Evolutionary conservation across 805 yeast species (phyloP).

Genomic region (Candida yuanshanica): DNA sequence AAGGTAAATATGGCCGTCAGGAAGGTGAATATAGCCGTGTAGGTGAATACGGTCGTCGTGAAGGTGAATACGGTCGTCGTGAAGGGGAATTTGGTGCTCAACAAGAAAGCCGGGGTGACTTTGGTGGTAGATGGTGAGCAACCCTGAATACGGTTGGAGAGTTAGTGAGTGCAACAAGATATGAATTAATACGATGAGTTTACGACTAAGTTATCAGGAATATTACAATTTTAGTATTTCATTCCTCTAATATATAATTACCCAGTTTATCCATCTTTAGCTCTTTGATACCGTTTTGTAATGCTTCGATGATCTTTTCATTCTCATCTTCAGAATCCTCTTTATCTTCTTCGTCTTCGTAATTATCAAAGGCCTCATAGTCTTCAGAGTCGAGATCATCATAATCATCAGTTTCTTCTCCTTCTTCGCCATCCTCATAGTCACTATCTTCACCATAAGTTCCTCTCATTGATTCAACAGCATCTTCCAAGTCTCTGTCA

Average conservation of each 20-base stretch:
- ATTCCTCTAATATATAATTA: constrained; percentile 61
- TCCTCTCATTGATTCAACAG: constrained; percentile 61
- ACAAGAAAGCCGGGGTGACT: no score
- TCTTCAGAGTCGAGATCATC: constrained; percentile 26
- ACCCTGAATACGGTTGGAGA: no score
- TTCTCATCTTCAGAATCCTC: constrained; percentile 54
- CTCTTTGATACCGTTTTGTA: constrained; percentile 56
- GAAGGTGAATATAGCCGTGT: no score
- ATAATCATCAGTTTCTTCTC: constrained; percentile 37
- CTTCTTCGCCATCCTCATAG: constrained; percentile 15
- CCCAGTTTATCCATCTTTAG: constrained; percentile 80
- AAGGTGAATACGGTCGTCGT: constrained; percentile 18
- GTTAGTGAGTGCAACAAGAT: no score
- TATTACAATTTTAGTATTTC: not conserved
- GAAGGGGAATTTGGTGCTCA: constrained; percentile 18
- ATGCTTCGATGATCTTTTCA: constrained; percentile 63
- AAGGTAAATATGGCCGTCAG: constrained; percentile 13
- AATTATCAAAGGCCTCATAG: constrained; percentile 15
- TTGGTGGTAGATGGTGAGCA: no score
- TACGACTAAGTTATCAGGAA: not conserved
- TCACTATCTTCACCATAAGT: constrained; percentile 29
- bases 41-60: no score
- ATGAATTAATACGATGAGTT: not conserved
- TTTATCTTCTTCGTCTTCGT: constrained; percentile 27
- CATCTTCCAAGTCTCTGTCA: constrained; percentile 68